Evolutionary conservation across 495 filamentous ascomycete species (phyloP).

Genomic region (Daldinia caldariorum): DNA sequence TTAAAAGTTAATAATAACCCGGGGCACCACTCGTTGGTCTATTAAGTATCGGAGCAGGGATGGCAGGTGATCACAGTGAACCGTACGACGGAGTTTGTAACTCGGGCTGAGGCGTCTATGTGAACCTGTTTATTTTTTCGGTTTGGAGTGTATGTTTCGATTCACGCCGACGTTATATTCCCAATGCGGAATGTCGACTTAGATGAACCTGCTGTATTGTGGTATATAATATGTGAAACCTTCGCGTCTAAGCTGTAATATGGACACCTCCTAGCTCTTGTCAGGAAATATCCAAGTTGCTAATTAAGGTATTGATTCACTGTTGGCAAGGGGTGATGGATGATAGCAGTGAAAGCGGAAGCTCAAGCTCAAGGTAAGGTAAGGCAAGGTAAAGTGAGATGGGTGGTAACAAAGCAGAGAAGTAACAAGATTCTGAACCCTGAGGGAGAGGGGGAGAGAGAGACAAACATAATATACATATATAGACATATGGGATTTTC

Average conservation of each 20-base stretch:
- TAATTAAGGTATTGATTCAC: constrained; percentile 4
- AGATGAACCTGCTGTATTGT: constrained; percentile 3
- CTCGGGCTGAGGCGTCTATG: constrained; percentile 13
- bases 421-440: constrained; percentile 5
- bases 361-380: constrained; percentile 3
- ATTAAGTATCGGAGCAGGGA: background rate
- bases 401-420: background rate
- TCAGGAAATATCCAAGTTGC: background rate
- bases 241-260: background rate
- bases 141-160: background rate
- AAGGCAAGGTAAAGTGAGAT: background rate
- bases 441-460: constrained; percentile 3
- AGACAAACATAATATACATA: constrained; percentile 27
- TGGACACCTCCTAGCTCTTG: constrained; percentile 6
- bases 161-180: constrained; percentile 5
- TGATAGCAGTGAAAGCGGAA: background rate
- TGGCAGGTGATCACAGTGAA: constrained; percentile 7
- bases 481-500: constrained; percentile 32
- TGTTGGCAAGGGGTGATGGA: constrained; percentile 18
- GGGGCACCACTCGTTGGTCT: background rate
- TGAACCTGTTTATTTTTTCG: background rate
- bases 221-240: background rate
- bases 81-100: background rate
- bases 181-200: constrained; percentile 16
- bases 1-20: constrained; percentile 2